Base-by-base conservation (phyloP, 495 filamentous ascomycete genomes). In the Annulohypoxylon moriforme region DNA sequence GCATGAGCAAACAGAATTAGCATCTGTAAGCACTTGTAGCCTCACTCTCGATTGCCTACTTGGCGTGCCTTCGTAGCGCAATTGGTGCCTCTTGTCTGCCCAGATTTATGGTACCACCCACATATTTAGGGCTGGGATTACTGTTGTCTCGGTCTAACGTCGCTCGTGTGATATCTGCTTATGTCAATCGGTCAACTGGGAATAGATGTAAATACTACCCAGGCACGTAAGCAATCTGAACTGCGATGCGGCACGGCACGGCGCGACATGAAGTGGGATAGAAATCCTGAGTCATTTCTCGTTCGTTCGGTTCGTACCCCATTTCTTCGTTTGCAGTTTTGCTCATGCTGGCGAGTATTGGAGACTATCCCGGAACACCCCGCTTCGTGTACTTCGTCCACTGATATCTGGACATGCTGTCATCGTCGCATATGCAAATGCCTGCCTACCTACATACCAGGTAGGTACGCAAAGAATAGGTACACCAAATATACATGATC, bases 401-500 rank as follows among this genome's bases (percentile, higher is more conserved):
- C 25, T 33, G 46, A 18, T 20, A 22, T 24, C 44, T 10, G 18
- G 44, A 18, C 50, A 57, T 47, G 27, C 40, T 40, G 58, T 68
- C 58, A 68, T 47, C 47, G 49, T 57, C 13, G 58, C 66, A 62
- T 57, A 24, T 42, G 49, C 27, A 31, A 24, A 33, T 33, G 31
- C 31, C 31, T 13, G 13, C 9, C 9, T 0, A 38, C 13, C 6
- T 33, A 33, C 10, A 10, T 10, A 33, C 6, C 10, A 10, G 6
- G 6, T 33, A 33, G 31, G 34, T 13, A 20, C 33, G 33, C 6
- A 58, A 34, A 42, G 38, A 16, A 4, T 42, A 42, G 38, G 11
- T n/a, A 33, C 34, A 56, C 36, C n/a, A 49, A 16, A 31, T 29
- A 6, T 24, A 53, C 14, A 11, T n/a, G 38, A 42, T 42, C 38